These are phyloP conservation scores for Nepenthes alata DNA, from an alignment of 179 eudicot genomes.

Conservation along the genomic window DNA sequence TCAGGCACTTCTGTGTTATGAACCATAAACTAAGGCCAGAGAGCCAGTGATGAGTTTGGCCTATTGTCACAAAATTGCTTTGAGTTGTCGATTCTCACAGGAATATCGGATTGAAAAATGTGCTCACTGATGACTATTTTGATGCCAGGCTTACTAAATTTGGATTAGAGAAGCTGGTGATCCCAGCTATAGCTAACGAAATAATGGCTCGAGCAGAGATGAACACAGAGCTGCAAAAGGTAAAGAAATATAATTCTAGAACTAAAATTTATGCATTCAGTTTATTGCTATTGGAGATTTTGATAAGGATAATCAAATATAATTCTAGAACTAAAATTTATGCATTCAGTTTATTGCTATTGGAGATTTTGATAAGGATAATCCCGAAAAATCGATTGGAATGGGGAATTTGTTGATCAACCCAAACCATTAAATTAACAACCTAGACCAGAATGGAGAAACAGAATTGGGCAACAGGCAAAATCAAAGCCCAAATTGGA, in stretches of 20 bases:
- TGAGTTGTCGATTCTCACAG: constrained; percentile 73
- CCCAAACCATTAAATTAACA: too few species aligned
- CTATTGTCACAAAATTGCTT: constrained; percentile 83
- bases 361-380: constrained; percentile 11
- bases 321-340: constrained; percentile 78
- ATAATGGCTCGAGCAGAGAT: constrained; percentile 59
- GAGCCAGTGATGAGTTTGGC: constrained; percentile 83
- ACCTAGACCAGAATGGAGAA: too few species aligned
- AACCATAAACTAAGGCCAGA: constrained; percentile 66
- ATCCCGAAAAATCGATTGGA: too few species aligned
- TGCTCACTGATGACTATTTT: constrained; percentile 76
- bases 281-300: constrained; percentile 40
- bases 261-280: constrained; percentile 90
- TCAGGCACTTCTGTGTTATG: background rate
- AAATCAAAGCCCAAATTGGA: too few species aligned
- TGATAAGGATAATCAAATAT: constrained; percentile 19
- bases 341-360: constrained; percentile 72
- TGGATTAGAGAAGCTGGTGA: constrained; percentile 74
- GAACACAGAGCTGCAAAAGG: constrained; percentile 83
- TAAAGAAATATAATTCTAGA: constrained; percentile 74
- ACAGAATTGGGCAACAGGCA: too few species aligned
- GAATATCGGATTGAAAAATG: constrained; percentile 61
- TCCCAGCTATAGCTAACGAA: constrained; percentile 69
- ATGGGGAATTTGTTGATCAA: too few species aligned
- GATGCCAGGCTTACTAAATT: constrained; percentile 70